phyloP scores from a whole-genome alignment of 2,329 filamentous ascomycete genomes.

The Fulvia fulva region DNA sequence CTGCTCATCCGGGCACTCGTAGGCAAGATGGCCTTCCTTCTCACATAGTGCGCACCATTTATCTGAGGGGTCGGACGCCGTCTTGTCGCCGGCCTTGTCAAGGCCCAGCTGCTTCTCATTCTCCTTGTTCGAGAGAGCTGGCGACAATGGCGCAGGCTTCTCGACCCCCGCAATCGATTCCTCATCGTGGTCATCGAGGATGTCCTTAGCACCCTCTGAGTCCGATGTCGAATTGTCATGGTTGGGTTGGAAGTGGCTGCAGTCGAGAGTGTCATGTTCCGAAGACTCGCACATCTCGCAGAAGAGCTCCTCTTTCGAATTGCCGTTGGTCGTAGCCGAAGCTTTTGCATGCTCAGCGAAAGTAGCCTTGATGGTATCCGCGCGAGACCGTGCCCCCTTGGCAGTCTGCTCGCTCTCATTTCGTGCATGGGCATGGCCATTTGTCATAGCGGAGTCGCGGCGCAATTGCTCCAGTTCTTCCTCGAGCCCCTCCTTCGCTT shows the following conservation, averaged over 20 bases:
- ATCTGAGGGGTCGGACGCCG: conserved; percentile 45
- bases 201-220: conserved; percentile 12
- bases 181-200: conserved; percentile 10
- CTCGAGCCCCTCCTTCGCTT: conserved; percentile 78
- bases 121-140: conserved; percentile 14
- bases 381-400: conserved; percentile 37
- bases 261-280: conserved; percentile 91
- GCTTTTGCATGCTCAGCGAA: conserved; percentile 53
- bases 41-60: conserved; percentile 99
- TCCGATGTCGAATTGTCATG: conserved; percentile 11
- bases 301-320: conserved; percentile 53
- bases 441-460: conserved; percentile 39
- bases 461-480: conserved; percentile 71
- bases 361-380: conserved; percentile 60
- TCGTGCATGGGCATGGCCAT: conserved; percentile 28
- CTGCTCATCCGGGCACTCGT: conserved; percentile 38
- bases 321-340: neutral
- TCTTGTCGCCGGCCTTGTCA: conserved; percentile 25
- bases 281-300: conserved; percentile 93
- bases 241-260: conserved; percentile 50
- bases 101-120: conserved; percentile 13
- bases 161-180: conserved; percentile 7
- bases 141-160: conserved; percentile 15
- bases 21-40: conserved; percentile 88
- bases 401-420: conserved; percentile 32